A percentile compares a stretch with the other conserved stretches of the same genome.
Evolutionary conservation across 208 protist species (phyloP).

Genomic region (Porcisia hertigi): DNA sequence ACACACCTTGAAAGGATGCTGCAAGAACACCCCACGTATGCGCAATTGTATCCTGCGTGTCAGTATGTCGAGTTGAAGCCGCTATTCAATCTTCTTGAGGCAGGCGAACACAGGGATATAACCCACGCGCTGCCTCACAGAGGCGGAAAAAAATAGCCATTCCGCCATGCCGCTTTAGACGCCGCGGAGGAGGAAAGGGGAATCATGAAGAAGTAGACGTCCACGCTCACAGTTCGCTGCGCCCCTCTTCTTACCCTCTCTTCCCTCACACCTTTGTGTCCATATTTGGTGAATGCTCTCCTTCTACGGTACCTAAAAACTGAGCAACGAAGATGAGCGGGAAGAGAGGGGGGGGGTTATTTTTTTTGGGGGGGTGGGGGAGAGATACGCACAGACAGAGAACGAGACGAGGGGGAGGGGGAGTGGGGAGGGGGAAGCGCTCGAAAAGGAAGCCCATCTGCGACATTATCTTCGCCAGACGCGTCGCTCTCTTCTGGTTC

Average conservation of each 20-base stretch:
- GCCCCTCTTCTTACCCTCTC: background rate
- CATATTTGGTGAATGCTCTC: background rate
- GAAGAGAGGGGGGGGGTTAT: background rate
- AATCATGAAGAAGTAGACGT: background rate
- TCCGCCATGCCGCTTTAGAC: background rate
- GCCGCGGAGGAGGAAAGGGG: background rate
- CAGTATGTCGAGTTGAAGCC: background rate
- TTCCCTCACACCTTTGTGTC: background rate
- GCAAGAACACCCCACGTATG: background rate
- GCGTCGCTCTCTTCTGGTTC: constrained; percentile 12
- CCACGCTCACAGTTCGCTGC: background rate
- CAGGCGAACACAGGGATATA: background rate
- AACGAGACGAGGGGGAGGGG: constrained; percentile 20
- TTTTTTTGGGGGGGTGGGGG: background rate
- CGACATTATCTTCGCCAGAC: constrained; percentile 18
- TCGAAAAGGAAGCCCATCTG: constrained; percentile 27
- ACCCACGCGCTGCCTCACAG: background rate
- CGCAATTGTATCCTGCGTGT: constrained; percentile 3
- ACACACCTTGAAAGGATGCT: background rate
- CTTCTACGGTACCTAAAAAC: background rate
- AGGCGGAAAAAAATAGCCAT: background rate
- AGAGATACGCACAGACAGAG: background rate
- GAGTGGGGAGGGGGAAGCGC: constrained; percentile 21
- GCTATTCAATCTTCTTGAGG: background rate
- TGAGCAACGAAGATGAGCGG: background rate